Conservation (phyloP, 495 filamentous ascomycete species). For the Xylaria intraflava region DNA sequence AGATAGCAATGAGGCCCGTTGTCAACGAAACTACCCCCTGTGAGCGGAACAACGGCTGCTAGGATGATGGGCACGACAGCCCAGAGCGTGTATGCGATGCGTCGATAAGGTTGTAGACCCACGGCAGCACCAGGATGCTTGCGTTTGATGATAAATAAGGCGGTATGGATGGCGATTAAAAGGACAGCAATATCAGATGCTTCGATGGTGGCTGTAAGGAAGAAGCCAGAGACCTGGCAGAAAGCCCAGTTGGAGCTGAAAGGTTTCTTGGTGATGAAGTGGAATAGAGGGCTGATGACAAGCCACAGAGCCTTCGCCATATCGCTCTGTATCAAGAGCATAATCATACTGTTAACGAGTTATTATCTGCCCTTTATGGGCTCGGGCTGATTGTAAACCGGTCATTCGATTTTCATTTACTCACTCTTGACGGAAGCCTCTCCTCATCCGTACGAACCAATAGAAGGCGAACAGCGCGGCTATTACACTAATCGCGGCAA, state of each 20-base stretch:
- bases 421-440: constrained; percentile 68
- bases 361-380: constrained; percentile 14
- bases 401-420: constrained; percentile 15
- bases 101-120: constrained; percentile 61
- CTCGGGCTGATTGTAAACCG: neutral
- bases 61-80: constrained; percentile 50
- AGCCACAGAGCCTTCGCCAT: constrained; percentile 62
- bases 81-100: constrained; percentile 48
- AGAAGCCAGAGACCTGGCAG: constrained; percentile 63
- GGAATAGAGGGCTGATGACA: constrained; percentile 53
- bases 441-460: constrained; percentile 69
- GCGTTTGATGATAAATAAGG: constrained; percentile 59
- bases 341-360: constrained; percentile 50
- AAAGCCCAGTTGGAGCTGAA: constrained; percentile 46
- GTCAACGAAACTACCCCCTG: constrained; percentile 45
- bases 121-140: constrained; percentile 26
- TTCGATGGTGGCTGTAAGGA: constrained; percentile 57
- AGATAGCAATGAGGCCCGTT: constrained; percentile 63
- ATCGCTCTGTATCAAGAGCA: constrained; percentile 63
- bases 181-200: constrained; percentile 63
- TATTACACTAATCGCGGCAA: constrained; percentile 47
- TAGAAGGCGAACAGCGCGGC: constrained; percentile 50
- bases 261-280: constrained; percentile 30
- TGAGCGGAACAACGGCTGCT: constrained; percentile 58
- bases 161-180: constrained; percentile 64